These are phyloP conservation scores for Myxozyma monticola DNA, from an alignment of 805 yeast genomes.

Conservation along the genomic window DNA sequence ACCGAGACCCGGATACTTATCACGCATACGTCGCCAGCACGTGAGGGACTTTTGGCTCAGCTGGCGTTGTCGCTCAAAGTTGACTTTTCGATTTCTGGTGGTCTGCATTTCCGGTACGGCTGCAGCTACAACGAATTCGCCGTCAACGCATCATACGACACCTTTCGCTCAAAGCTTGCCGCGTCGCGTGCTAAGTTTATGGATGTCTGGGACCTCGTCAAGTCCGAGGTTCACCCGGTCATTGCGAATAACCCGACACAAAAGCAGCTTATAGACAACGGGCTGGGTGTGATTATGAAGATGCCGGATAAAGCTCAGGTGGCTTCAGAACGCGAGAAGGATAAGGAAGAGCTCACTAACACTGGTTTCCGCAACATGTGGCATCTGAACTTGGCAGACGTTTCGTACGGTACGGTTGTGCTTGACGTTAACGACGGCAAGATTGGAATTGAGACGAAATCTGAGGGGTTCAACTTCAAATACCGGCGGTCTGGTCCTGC, in stretches of 20 bases:
- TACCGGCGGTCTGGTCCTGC: slow-evolving; percentile 42
- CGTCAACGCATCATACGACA: slow-evolving; percentile 61
- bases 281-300: slow-evolving; percentile 61
- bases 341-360: slow-evolving; percentile 60
- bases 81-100: slow-evolving; percentile 72
- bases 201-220: slow-evolving; percentile 62
- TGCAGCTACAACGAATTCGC: slow-evolving; percentile 69
- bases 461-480: slow-evolving; percentile 65
- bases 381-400: slow-evolving; percentile 75
- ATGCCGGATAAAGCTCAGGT: slow-evolving; percentile 41
- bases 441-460: slow-evolving; percentile 52
- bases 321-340: slow-evolving; percentile 45
- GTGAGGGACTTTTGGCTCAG: slow-evolving; percentile 69
- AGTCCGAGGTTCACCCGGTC: slow-evolving; percentile 50
- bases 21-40: slow-evolving; percentile 68
- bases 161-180: slow-evolving; percentile 61
- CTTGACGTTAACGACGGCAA: slow-evolving; percentile 49
- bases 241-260: slow-evolving; percentile 47
- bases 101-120: slow-evolving; percentile 69
- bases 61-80: slow-evolving; percentile 65
- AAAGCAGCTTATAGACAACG: slow-evolving; percentile 52
- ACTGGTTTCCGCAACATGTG: slow-evolving; percentile 69
- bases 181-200: slow-evolving; percentile 62
- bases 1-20: slow-evolving; percentile 60
- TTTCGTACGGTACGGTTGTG: slow-evolving; percentile 50